These are phyloP conservation scores for Fusarium metavorans DNA, from an alignment of 2,329 filamentous ascomycete species.

Conservation along the genomic window DNA sequence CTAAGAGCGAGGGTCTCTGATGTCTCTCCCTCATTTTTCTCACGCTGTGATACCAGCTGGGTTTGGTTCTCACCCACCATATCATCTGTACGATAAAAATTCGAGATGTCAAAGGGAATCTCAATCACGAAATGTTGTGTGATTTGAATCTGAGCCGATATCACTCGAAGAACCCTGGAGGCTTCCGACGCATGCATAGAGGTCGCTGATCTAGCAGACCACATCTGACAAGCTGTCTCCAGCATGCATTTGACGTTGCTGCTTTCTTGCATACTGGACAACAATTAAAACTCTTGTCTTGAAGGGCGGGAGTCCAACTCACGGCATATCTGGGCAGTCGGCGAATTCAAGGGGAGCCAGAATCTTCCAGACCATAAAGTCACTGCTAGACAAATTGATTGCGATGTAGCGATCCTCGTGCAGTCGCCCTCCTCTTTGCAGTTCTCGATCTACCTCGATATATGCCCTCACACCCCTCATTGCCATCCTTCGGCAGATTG, in stretches of 20 bases:
- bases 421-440: slow-evolving; percentile 19
- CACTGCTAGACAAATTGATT: not conserved
- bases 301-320: not conserved
- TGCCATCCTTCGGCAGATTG: slow-evolving; percentile 15
- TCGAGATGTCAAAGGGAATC: not conserved
- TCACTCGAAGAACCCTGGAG: not conserved
- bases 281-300: not conserved
- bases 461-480: slow-evolving; percentile 11
- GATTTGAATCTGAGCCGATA: not conserved
- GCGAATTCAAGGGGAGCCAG: slow-evolving; percentile 15
- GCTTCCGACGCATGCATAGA: not conserved
- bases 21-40: not conserved
- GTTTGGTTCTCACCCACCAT: not conserved
- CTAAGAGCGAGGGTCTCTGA: not conserved
- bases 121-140: not conserved
- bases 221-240: not conserved
- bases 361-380: slow-evolving; percentile 15
- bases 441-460: slow-evolving; percentile 21
- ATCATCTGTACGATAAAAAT: fast-evolving
- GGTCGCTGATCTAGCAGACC: not conserved
- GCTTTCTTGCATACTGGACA: not conserved
- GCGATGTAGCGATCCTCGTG: slow-evolving; percentile 13
- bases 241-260: not conserved
- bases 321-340: slow-evolving; percentile 22
- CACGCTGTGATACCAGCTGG: not conserved